A percentile compares a stretch with the other conserved stretches of the same genome.
These are phyloP conservation scores for Podaxis carcinomalis DNA, from an alignment of 768 basidiomycete species.

Conservation along the genomic window DNA sequence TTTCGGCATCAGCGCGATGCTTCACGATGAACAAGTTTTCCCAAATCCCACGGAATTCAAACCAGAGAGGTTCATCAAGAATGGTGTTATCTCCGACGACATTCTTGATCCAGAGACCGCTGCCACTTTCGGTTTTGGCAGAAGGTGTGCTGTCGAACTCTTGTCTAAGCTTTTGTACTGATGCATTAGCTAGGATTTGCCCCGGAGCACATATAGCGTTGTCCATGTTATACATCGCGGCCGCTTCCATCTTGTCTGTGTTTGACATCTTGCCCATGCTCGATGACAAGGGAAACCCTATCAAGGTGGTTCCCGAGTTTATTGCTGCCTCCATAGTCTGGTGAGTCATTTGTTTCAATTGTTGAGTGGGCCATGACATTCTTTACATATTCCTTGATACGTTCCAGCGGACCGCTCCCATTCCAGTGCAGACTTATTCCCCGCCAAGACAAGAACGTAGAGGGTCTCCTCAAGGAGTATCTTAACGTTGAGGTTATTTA, in stretches of 20 bases:
- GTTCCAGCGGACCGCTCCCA: not conserved
- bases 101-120: slow-evolving; percentile 13
- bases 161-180: not conserved
- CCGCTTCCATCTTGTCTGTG: slow-evolving; percentile 13
- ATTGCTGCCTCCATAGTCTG: not conserved
- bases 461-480: not conserved
- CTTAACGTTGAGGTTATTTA: not conserved
- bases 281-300: slow-evolving; percentile 20
- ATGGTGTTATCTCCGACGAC: slow-evolving; percentile 6
- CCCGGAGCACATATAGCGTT: slow-evolving; percentile 17
- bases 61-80: slow-evolving; percentile 17
- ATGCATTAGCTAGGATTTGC: slow-evolving; percentile 11
- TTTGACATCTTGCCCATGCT: slow-evolving; percentile 20
- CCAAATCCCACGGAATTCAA: slow-evolving; percentile 16
- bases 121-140: slow-evolving; percentile 19
- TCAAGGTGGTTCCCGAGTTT: slow-evolving; percentile 20
- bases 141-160: slow-evolving; percentile 8
- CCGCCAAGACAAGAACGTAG: not conserved
- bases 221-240: slow-evolving; percentile 16
- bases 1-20: slow-evolving; percentile 15
- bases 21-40: slow-evolving; percentile 16
- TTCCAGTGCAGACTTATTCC: slow-evolving; percentile 1
- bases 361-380: not conserved
- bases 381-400: not conserved
- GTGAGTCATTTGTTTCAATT: not conserved